Evolutionary conservation across 371 early-diverging fungal genomes (phyloP).

Genomic region (Syncephalastrum racemosum): DNA sequence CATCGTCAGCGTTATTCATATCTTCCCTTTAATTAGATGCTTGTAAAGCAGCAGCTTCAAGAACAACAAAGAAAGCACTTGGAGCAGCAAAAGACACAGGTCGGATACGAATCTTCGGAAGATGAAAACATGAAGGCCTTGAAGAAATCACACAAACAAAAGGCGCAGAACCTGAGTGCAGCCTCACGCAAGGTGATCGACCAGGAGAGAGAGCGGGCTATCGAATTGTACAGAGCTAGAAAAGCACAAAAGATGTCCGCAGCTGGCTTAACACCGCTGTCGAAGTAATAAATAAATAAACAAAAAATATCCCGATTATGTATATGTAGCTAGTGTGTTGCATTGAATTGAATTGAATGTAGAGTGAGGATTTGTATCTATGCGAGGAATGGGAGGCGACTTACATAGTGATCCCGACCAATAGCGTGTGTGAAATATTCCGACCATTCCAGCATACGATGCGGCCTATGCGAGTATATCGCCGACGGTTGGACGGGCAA

Average conservation of each 20-base stretch:
- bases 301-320: background rate
- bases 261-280: conserved; percentile 28
- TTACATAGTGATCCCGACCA: too few relatives aligned
- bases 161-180: conserved; percentile 44
- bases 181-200: conserved; percentile 41
- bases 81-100: conserved; percentile 21
- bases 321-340: too few relatives aligned
- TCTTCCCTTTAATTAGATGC: conserved; percentile 7
- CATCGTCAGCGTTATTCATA: background rate
- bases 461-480: too few relatives aligned
- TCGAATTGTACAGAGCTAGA: conserved; percentile 47
- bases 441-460: conserved; percentile 11
- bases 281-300: conserved; percentile 8
- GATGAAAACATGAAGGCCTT: conserved; percentile 48
- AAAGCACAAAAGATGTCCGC: conserved; percentile 46
- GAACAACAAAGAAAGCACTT: too few relatives aligned
- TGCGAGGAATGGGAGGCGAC: too few relatives aligned
- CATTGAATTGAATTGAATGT: too few relatives aligned
- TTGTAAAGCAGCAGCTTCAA: conserved; percentile 6
- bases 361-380: too few relatives aligned
- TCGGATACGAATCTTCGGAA: conserved; percentile 33
- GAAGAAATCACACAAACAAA: conserved; percentile 49
- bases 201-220: conserved; percentile 41
- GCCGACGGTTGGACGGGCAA: too few relatives aligned
- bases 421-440: conserved; percentile 3